phyloP scores from a whole-genome alignment of 805 yeast genomes.

The Zygosaccharomyces lentus region DNA sequence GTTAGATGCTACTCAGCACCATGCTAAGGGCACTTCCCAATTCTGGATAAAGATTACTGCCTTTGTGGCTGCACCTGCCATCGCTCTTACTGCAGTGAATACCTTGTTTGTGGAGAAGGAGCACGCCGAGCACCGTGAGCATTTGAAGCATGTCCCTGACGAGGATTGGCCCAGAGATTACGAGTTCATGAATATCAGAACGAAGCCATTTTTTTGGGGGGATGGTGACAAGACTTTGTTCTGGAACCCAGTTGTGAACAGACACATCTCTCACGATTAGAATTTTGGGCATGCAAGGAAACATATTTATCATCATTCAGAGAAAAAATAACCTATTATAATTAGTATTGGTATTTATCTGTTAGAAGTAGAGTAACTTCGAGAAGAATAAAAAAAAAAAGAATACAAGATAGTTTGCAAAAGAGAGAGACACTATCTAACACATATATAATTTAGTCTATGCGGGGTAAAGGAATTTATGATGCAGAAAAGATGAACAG shows the following conservation, averaged over 20 bases:
- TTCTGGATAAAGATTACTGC: slow-evolving; percentile 84
- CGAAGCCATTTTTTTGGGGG: slow-evolving; percentile 94
- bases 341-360: neutral
- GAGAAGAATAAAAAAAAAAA: neutral
- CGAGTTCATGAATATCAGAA: slow-evolving; percentile 88
- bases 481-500: slow-evolving; percentile 77
- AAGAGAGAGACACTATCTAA: slow-evolving; percentile 1
- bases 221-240: slow-evolving; percentile 95
- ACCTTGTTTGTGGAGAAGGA: slow-evolving; percentile 77
- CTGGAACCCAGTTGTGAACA: slow-evolving; percentile 93
- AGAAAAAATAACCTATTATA: neutral
- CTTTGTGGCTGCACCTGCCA: slow-evolving; percentile 78
- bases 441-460: slow-evolving; percentile 5
- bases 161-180: slow-evolving; percentile 91
- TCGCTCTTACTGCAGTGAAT: slow-evolving; percentile 70
- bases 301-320: neutral
- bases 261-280: slow-evolving; percentile 54
- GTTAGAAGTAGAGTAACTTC: neutral
- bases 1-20: slow-evolving; percentile 64
- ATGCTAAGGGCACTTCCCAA: slow-evolving; percentile 69
- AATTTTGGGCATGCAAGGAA: neutral
- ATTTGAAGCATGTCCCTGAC: slow-evolving; percentile 63
- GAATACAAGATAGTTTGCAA: neutral
- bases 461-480: slow-evolving; percentile 30
- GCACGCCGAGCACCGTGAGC: slow-evolving; percentile 88